phyloP scores from a whole-genome alignment of 345 rosid genomes.

The Eucalyptus decipiens region DNA sequence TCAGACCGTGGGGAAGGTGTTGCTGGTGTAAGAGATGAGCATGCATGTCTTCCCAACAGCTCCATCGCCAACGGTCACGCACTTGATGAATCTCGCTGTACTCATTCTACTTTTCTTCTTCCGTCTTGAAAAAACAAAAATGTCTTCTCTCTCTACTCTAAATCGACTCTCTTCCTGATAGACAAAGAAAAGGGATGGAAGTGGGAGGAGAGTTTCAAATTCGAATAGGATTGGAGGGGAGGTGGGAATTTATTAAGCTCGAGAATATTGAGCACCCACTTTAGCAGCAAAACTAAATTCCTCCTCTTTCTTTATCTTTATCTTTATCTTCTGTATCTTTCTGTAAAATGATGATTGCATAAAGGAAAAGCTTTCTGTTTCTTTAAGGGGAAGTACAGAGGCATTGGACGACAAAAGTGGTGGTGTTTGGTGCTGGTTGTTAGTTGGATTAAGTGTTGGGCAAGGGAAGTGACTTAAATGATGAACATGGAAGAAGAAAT shows the following conservation, averaged over 20 bases:
- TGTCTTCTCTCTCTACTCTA: background rate
- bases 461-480: conserved; percentile 19
- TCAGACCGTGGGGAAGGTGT: conserved; percentile 39
- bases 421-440: conserved; percentile 14
- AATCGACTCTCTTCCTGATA: background rate
- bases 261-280: conserved; percentile 1
- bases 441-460: conserved; percentile 36
- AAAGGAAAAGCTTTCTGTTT: conserved; percentile 24
- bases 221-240: background rate
- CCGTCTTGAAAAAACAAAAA: background rate
- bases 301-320: background rate
- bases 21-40: conserved; percentile 49
- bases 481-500: conserved; percentile 1
- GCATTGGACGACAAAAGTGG: background rate
- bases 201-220: background rate
- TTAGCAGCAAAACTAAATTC: background rate
- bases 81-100: conserved; percentile 46
- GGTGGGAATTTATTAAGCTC: conserved; percentile 4
- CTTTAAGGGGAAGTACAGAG: conserved; percentile 34
- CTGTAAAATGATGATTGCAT: conserved; percentile 4
- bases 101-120: conserved; percentile 5
- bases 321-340: background rate
- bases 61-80: conserved; percentile 49
- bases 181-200: background rate
- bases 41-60: conserved; percentile 49